Evolutionary conservation across 2,329 filamentous ascomycete genomes (phyloP).

Genomic region (Botryosphaeria dothidea): DNA sequence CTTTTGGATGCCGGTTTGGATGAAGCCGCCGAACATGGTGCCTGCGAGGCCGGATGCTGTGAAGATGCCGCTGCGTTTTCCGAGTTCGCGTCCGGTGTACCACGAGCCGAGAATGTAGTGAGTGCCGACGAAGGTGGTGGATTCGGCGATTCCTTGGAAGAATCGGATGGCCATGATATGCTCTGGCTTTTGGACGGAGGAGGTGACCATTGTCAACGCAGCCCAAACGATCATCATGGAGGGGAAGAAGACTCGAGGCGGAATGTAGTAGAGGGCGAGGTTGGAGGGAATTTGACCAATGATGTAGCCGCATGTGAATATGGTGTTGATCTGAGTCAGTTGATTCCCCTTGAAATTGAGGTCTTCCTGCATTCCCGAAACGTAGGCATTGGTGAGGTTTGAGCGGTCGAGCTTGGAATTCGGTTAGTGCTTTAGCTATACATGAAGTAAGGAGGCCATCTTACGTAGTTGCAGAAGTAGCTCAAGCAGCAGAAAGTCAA

Average conservation of each 20-base stretch:
- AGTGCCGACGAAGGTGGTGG: slow-evolving; percentile 58
- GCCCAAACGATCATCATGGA: slow-evolving; percentile 66
- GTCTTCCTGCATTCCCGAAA: slow-evolving; percentile 45
- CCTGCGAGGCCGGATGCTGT: slow-evolving; percentile 61
- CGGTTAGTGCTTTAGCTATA: not conserved
- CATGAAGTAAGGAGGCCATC: not conserved
- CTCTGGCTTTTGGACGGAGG: slow-evolving; percentile 51
- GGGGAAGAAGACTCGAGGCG: slow-evolving; percentile 65
- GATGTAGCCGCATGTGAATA: slow-evolving; percentile 38
- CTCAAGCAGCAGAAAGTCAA: slow-evolving; percentile 63
- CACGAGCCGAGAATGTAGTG: slow-evolving; percentile 63
- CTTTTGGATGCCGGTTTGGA: slow-evolving; percentile 56
- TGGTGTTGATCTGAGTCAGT: slow-evolving; percentile 53
- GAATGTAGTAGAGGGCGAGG: slow-evolving; percentile 63
- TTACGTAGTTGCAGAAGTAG: slow-evolving; percentile 36
- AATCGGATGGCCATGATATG: slow-evolving; percentile 62
- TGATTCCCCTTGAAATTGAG: slow-evolving; percentile 41
- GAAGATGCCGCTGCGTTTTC: slow-evolving; percentile 63
- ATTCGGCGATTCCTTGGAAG: slow-evolving; percentile 56
- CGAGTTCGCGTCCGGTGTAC: slow-evolving; percentile 63
- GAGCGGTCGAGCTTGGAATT: slow-evolving; percentile 37
- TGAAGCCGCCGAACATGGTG: slow-evolving; percentile 63
- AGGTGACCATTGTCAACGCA: slow-evolving; percentile 63
- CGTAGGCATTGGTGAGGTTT: slow-evolving; percentile 46
- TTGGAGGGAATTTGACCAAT: slow-evolving; percentile 64